Percentiles rank a stretch among this genome's conserved stretches.
Evolutionary conservation across 2,329 filamentous ascomycete genomes (phyloP).

Genomic region (Ceratocystiopsis sp.): DNA sequence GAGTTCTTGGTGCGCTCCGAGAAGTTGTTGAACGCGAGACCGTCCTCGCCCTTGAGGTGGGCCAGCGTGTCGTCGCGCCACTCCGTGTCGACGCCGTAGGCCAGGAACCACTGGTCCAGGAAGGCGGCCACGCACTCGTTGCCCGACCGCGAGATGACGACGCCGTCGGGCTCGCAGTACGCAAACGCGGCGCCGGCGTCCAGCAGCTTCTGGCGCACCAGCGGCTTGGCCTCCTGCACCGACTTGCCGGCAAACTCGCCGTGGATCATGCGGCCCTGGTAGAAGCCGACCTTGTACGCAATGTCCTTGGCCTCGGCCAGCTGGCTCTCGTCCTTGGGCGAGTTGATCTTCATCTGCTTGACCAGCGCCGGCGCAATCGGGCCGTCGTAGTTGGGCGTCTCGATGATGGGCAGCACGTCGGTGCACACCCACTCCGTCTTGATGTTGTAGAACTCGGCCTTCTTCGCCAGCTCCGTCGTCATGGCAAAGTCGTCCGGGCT

Average conservation of each 20-base stretch:
- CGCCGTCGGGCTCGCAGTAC: constrained; percentile 84
- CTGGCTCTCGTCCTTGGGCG: constrained; percentile 83
- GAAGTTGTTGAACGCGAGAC: constrained; percentile 53
- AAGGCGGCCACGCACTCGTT: constrained; percentile 64
- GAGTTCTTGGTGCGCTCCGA: constrained; percentile 58
- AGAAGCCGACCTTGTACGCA: constrained; percentile 94
- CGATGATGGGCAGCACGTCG: constrained; percentile 76
- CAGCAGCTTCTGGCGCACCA: constrained; percentile 63
- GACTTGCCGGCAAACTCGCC: constrained; percentile 79
- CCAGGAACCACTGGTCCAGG: constrained; percentile 95
- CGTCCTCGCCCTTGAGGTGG: constrained; percentile 43
- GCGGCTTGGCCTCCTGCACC: constrained; percentile 68
- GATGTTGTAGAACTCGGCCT: constrained; percentile 90
- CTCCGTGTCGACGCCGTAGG: constrained; percentile 58
- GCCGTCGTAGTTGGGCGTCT: constrained; percentile 60
- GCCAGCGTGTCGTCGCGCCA: constrained; percentile 66
- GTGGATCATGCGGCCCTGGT: constrained; percentile 78
- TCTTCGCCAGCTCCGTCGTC: constrained; percentile 74
- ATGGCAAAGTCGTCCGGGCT: constrained; percentile 92
- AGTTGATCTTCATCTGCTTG: constrained; percentile 89
- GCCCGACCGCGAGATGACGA: constrained; percentile 65
- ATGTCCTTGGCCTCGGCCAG: constrained; percentile 88
- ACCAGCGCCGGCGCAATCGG: constrained; percentile 69
- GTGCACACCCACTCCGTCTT: constrained; percentile 91
- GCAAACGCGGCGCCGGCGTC: constrained; percentile 66